phyloP scores from a whole-genome alignment of 495 filamentous ascomycete species.

The Poronia punctata region DNA sequence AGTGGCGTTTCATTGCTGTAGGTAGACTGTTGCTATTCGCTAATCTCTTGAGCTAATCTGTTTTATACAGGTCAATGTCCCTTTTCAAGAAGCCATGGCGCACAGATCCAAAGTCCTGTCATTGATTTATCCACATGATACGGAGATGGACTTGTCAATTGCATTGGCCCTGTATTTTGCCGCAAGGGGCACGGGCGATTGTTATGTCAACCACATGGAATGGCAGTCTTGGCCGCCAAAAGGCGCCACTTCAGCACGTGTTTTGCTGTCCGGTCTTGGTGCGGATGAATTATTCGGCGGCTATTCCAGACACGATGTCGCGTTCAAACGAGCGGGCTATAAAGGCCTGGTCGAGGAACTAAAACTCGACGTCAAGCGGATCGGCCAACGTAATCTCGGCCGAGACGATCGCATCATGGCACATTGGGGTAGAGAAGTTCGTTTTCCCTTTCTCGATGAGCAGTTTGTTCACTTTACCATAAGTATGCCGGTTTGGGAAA shows the following conservation, averaged over 20 bases:
- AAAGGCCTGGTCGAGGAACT: conserved; percentile 73
- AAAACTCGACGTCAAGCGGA: conserved; percentile 73
- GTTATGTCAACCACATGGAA: conserved; percentile 18
- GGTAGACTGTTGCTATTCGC: conserved; percentile 15
- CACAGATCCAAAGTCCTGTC: conserved; percentile 64
- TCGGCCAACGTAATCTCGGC: conserved; percentile 89
- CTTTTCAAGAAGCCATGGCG: conserved; percentile 64
- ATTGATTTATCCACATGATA: conserved; percentile 87
- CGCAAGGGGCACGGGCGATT: conserved; percentile 62
- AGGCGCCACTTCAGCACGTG: conserved; percentile 59
- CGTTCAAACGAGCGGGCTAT: conserved; percentile 62
- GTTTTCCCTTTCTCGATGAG: conserved; percentile 93
- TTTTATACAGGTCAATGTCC: conserved; percentile 69
- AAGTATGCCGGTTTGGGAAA: conserved; percentile 64
- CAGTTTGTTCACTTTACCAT: conserved; percentile 76
- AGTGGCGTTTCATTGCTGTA: conserved; percentile 72
- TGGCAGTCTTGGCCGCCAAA: conserved; percentile 40
- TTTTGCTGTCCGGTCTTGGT: conserved; percentile 86
- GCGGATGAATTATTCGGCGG: conserved; percentile 96
- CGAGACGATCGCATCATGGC: conserved; percentile 87
- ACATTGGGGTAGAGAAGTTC: conserved; percentile 81
- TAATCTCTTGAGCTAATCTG: conserved; percentile 15
- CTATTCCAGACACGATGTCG: conserved; percentile 76
- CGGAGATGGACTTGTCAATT: conserved; percentile 99
- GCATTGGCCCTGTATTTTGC: conserved; percentile 89